Conservation (phyloP, 768 basidiomycete species). For the Dacryopinax spathularia region DNA sequence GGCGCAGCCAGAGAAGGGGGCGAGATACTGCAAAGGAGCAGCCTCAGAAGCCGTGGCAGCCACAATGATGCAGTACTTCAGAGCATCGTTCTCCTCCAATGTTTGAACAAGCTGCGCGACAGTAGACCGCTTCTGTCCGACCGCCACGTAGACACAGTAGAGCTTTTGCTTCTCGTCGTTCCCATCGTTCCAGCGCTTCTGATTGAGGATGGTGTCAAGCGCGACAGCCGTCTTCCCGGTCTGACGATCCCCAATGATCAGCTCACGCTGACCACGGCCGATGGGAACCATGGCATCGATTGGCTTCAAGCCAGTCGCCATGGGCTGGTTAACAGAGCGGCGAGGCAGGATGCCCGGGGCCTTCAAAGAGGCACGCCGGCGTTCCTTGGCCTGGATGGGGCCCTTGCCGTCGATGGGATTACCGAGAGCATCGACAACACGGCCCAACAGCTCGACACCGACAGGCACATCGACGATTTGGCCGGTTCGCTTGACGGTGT, state of each 20-base stretch:
- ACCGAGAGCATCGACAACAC: conserved; percentile 98
- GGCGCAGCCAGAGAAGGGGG: conserved; percentile 99
- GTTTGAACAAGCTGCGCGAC: conserved; percentile 99
- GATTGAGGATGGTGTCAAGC: conserved; percentile 99
- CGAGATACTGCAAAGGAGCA: conserved; percentile 96
- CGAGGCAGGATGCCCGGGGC: conserved; percentile 98
- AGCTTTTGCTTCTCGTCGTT: conserved; percentile 94
- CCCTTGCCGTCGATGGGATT: conserved; percentile 99
- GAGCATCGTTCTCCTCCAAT: conserved; percentile 98
- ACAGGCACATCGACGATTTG: conserved; percentile 99
- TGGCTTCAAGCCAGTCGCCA: conserved; percentile 99
- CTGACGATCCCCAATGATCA: conserved; percentile 99
- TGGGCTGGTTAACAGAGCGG: conserved; percentile 99
- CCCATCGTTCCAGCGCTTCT: conserved; percentile 99
- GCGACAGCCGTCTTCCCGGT: conserved; percentile 99
- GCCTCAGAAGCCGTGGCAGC: conserved; percentile 99
- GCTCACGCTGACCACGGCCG: conserved; percentile 99
- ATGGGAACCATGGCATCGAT: conserved; percentile 99
- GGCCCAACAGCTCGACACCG: conserved; percentile 90
- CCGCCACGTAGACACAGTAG: conserved; percentile 99
- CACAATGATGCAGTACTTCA: conserved; percentile 99
- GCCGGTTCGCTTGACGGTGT: conserved; percentile 99
- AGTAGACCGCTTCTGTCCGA: conserved; percentile 99
- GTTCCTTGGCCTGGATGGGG: conserved; percentile 82
- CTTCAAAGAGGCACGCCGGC: conserved; percentile 94